Conservation (phyloP, 1,284 basidiomycete species). For the Psilocybe mexicana region DNA sequence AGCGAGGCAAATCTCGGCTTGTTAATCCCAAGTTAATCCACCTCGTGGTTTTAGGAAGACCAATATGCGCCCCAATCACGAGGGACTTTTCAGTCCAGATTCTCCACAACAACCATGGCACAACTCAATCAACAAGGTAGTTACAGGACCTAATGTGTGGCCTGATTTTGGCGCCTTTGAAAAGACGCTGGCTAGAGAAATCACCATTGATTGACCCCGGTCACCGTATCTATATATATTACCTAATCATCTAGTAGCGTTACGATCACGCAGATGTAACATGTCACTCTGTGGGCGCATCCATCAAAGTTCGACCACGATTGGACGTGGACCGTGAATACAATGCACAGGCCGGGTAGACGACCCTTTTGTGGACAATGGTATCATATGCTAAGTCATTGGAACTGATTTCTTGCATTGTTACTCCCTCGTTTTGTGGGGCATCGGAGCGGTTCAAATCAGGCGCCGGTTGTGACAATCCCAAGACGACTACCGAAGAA, state of each 20-base stretch:
- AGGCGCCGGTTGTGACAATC: too few species aligned
- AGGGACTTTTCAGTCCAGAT: background rate
- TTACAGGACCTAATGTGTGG: background rate
- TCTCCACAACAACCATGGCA: background rate
- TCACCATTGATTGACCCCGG: background rate
- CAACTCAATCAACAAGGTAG: background rate
- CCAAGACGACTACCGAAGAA: too few species aligned
- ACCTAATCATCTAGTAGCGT: too few species aligned
- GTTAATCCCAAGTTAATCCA: too few species aligned
- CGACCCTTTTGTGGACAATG: background rate
- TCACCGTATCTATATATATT: background rate
- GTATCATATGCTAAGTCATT: background rate
- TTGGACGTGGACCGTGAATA: background rate
- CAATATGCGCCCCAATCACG: too few species aligned
- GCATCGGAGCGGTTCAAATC: too few species aligned
- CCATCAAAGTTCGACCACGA: constrained; percentile 5
- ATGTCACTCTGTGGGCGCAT: constrained; percentile 6
- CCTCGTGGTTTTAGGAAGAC: too few species aligned
- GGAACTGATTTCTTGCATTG: background rate
- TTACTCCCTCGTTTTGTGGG: background rate
- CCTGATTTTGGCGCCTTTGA: background rate
- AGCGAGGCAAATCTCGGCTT: too few species aligned
- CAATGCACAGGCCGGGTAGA: background rate
- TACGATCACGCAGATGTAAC: background rate
- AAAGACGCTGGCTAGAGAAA: background rate